Base-by-base conservation (phyloP, 2,329 filamentous ascomycete genomes). In the Paecilomyces sp. region DNA sequence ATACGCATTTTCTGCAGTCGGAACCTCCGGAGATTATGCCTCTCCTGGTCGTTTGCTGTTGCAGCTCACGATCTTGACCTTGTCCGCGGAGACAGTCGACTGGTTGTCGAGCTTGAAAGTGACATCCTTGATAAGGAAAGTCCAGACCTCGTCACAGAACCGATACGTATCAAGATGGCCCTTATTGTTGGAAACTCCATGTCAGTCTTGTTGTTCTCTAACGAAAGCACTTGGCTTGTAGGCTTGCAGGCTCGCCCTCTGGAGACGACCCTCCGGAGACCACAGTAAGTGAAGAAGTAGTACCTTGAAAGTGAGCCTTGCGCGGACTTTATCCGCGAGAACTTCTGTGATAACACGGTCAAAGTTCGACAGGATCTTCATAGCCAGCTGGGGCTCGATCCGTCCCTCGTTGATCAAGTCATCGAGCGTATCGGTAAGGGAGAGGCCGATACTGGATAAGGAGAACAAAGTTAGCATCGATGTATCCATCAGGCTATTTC, bases 141-240 rank as follows among this genome's bases (percentile, higher is more conserved):
- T 99, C 94, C 94, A 99, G 61, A 99, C 94, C 79, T 99, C 94
- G 78, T 99, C 94, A 80, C 94, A 99, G 83, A 99, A 99, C 67
- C 94, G 89, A 81, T 99, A 99, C 15, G 94, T 97, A 74, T 97
- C 92, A 64, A 99, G 87, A 72, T 95, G 94, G 55, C 94, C 94
- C 93, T 97, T 28, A 34, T 68, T 54, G 59, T 11, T 56, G 58
- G 56, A 57, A 53, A 41, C 57, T 51, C 51, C 41, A 41, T 57
- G 60, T 69, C 56, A 71, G 62, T 59, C 18, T 60, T 18, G 13
- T 60, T 18, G 13, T 36, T 7, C 47, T 28, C 31, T 3, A 2
- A 56, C 58, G 15, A 36, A 53, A 18, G 24, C 24, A 25, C 9
- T 59, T 57, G 64, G 31, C 12, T 55, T 34, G 22, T n/a, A 54